Evolutionary conservation across 371 early-diverging fungal genomes (phyloP).

Genomic region (Homolaphlyctis polyrhiza): DNA sequence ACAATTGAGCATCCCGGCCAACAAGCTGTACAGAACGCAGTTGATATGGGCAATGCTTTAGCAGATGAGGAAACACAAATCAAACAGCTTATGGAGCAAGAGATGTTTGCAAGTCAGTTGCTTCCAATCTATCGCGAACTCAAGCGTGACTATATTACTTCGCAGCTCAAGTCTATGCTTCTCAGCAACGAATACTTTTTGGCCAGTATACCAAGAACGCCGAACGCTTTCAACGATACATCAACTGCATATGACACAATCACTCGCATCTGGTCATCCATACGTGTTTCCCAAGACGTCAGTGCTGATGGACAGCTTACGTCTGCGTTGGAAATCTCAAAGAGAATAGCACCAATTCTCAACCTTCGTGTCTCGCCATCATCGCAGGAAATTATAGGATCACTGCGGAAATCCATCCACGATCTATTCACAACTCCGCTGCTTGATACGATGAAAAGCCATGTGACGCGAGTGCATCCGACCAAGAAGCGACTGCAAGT

Average conservation of each 20-base stretch:
- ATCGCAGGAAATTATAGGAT: too few species aligned
- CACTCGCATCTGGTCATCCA: not conserved
- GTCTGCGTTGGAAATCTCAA: too few species aligned
- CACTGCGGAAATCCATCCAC: not conserved
- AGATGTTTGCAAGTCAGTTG: not conserved
- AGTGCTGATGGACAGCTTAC: too few species aligned
- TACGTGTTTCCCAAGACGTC: too few species aligned
- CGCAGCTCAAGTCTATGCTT: constrained; percentile 6
- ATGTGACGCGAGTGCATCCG: not conserved
- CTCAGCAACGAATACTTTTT: not conserved
- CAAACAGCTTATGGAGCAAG: not conserved
- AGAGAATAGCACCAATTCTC: too few species aligned
- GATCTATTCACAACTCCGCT: not conserved
- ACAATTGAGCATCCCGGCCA: too few species aligned
- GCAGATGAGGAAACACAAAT: not conserved
- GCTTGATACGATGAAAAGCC: not conserved
- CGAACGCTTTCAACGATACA: not conserved
- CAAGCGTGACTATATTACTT: constrained; percentile 4
- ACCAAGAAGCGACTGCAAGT: not conserved
- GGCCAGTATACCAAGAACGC: not conserved
- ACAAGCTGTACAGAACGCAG: too few species aligned
- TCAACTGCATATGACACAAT: not conserved
- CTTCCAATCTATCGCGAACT: not conserved
- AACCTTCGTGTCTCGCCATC: too few species aligned
- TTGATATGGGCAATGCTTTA: too few species aligned